Base-by-base conservation (phyloP, 768 basidiomycete species). In the Agrocybe praecox region DNA sequence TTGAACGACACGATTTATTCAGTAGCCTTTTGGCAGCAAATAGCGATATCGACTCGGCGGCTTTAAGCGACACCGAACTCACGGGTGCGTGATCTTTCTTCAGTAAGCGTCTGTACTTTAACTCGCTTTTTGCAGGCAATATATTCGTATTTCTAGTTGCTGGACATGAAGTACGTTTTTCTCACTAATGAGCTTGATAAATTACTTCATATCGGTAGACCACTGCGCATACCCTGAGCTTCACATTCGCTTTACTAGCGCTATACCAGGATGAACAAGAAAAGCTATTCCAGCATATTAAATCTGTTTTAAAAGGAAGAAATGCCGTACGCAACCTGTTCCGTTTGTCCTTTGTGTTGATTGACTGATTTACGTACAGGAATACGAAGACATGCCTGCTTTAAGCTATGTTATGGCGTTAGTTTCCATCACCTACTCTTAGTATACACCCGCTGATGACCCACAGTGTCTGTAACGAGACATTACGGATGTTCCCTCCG, bases 61-160 rank as follows among this genome's bases (percentile, higher is more conserved):
- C 67, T 56, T 59, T 82, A 44, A 71, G 71, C 6, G 80, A 82
- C 34, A 65, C 62, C 15, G 82, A 83, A 59, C 64, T 84, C 2
- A 70, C 73, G 49, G 71, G 75, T 74, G 62, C 34, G 52, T 51
- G 12, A 33, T 4, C 18, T 12, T 40, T 14, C 34, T 8, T 18
- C 57, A 21, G 23, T 15, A 55, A 26, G 29, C 33, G 19, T 43
- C 19, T 42, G 3, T n/a, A n/a, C n/a, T 43, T 19, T 17, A 9
- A 21, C 4, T 6, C n/a, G 21, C 17, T 44, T 15, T 34, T 48
- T 21, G 34, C 45, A 75, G 78, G 75, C 18, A 80, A 80, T 61
- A 73, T 79, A 18, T 80, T 74, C 53, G 73, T 79, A 21, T 80
- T 79, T 55, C 62, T 86, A 19, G 63, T 88, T 18, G 87, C 86